These are phyloP conservation scores for Fusarium napiforme DNA, from an alignment of 2,329 filamentous ascomycete genomes.

Conservation along the genomic window DNA sequence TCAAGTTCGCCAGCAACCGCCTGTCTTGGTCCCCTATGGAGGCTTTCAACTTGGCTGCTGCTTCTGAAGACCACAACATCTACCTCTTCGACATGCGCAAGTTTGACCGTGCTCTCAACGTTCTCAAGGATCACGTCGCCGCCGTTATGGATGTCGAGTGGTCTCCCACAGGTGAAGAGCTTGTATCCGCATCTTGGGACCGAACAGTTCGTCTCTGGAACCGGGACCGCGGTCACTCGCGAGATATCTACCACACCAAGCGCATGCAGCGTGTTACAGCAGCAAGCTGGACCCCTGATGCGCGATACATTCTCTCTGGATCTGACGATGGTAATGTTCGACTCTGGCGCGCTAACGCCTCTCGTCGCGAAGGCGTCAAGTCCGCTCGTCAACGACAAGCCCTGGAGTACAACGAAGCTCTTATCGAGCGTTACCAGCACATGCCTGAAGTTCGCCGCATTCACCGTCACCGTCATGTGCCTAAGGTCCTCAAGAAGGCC, in stretches of 20 bases:
- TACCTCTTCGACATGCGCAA: constrained; percentile 93
- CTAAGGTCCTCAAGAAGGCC: constrained; percentile 95
- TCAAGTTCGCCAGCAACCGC: constrained; percentile 85
- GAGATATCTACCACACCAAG: constrained; percentile 97
- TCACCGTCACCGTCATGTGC: constrained; percentile 88
- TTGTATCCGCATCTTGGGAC: constrained; percentile 88
- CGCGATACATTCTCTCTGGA: constrained; percentile 88
- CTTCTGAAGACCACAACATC: constrained; percentile 93
- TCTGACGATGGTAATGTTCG: constrained; percentile 91
- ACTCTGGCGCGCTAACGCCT: constrained; percentile 90
- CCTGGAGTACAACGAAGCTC: constrained; percentile 88
- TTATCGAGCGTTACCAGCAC: constrained; percentile 86
- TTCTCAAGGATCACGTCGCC: constrained; percentile 87
- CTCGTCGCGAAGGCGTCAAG: constrained; percentile 84
- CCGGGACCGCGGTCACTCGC: constrained; percentile 81
- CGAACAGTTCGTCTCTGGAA: constrained; percentile 89
- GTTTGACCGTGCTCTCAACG: constrained; percentile 86
- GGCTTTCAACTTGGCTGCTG: constrained; percentile 92
- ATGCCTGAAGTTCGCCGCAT: constrained; percentile 97
- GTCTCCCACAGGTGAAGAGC: constrained; percentile 91
- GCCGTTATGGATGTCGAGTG: constrained; percentile 98
- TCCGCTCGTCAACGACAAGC: constrained; percentile 85
- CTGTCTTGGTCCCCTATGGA: constrained; percentile 97
- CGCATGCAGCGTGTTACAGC: constrained; percentile 96
- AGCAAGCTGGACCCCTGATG: constrained; percentile 86